Percentiles rank a stretch among this genome's conserved stretches.
These are phyloP conservation scores for Alectoria sarmentosa DNA, from an alignment of 495 filamentous ascomycete species.

Conservation along the genomic window DNA sequence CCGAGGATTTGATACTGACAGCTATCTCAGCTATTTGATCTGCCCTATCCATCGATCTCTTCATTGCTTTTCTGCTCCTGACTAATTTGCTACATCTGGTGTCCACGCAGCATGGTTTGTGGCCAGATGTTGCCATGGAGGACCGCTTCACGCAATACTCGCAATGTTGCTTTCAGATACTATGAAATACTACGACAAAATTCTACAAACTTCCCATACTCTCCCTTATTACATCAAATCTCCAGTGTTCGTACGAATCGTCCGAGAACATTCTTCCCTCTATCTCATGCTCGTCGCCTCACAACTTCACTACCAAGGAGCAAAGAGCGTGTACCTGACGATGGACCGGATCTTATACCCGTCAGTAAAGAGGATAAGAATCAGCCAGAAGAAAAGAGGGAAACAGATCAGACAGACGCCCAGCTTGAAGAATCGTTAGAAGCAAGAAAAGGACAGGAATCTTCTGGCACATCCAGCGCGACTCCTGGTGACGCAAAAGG, in stretches of 20 bases:
- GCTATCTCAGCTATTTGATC: not conserved
- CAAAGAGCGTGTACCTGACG: conserved; percentile 26
- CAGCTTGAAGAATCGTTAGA: conserved; percentile 34
- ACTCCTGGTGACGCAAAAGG: conserved; percentile 28
- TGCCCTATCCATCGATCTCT: not conserved
- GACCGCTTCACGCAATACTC: conserved; percentile 40
- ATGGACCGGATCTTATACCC: conserved; percentile 38
- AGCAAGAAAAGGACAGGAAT: conserved; percentile 34
- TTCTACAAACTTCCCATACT: not conserved
- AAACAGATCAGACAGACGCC: conserved; percentile 31
- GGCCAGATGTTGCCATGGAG: conserved; percentile 51
- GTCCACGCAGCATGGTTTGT: conserved; percentile 43
- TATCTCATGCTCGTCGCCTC: conserved; percentile 14
- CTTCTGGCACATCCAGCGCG: conserved; percentile 6
- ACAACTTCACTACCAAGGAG: conserved; percentile 22
- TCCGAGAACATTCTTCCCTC: conserved; percentile 30
- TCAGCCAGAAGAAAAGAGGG: conserved; percentile 31
- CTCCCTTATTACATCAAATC: not conserved
- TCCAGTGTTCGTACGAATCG: conserved; percentile 30
- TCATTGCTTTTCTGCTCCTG: not conserved
- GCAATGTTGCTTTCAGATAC: conserved; percentile 5
- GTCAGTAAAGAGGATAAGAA: conserved; percentile 31
- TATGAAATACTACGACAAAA: not conserved
- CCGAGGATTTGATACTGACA: not conserved
- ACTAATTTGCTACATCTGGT: not conserved